Evolutionary conservation across 1,284 basidiomycete genomes (phyloP).

Genomic region (Naganishia sp.): DNA sequence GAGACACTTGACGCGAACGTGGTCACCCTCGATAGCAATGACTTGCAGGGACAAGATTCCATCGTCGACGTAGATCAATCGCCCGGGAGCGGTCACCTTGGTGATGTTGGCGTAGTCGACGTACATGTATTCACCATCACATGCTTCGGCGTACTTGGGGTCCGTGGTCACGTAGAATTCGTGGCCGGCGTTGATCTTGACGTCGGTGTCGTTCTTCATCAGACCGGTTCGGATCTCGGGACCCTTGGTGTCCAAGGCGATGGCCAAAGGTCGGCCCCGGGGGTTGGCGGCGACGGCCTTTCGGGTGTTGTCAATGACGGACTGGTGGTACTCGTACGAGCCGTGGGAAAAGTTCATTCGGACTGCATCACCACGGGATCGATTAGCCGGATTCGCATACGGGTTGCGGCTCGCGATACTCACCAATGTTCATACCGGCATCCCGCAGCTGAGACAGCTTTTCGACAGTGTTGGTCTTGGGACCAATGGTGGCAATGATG

Average conservation of each 20-base stretch:
- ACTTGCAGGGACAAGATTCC: constrained; percentile 95
- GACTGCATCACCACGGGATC: constrained; percentile 58
- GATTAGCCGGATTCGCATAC: background rate
- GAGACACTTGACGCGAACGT: constrained; percentile 81
- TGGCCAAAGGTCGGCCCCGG: constrained; percentile 85
- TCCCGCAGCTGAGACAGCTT: constrained; percentile 76
- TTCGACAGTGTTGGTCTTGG: constrained; percentile 87
- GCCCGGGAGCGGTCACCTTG: constrained; percentile 93
- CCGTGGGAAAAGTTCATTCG: constrained; percentile 99
- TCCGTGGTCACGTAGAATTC: constrained; percentile 93
- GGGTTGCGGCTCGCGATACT: constrained; percentile 47
- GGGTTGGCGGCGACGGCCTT: constrained; percentile 72
- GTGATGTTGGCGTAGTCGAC: constrained; percentile 93
- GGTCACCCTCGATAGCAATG: constrained; percentile 75
- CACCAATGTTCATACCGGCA: constrained; percentile 94
- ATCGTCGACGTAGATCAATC: constrained; percentile 96
- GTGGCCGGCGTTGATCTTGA: constrained; percentile 85
- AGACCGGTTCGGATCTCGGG: constrained; percentile 98
- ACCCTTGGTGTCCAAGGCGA: constrained; percentile 99
- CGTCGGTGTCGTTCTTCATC: constrained; percentile 83
- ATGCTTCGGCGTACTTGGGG: constrained; percentile 71
- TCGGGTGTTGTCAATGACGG: constrained; percentile 93
- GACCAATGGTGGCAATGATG: constrained; percentile 96
- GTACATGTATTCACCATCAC: constrained; percentile 81
- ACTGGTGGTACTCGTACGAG: constrained; percentile 94